Base-by-base conservation (phyloP, 139 green algal species). In the Chlorella sp. region DNA sequence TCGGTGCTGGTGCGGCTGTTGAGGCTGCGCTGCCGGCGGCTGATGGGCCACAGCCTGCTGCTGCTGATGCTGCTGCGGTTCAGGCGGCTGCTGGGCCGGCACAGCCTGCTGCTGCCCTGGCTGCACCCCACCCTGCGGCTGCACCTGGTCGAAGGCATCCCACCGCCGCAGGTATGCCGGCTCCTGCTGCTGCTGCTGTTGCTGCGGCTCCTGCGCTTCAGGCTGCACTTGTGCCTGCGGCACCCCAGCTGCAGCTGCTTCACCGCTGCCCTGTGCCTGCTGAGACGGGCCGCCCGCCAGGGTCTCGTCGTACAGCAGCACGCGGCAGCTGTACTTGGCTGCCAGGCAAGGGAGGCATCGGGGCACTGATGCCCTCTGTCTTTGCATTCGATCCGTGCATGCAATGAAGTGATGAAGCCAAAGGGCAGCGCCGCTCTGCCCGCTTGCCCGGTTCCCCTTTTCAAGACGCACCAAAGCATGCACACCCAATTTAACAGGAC, bases 281-380 rank as follows among this genome's bases (percentile, higher is more conserved):
- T 60, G 51, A 16, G 51, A 26, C 2, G 51, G 51, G 14, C 51
- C 51, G 16, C 51, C 51, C 14, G 51, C 80, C 2, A 78, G 36
- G 46, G 16, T 20, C 6, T 72, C 72, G 38, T 81, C 73, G 34
- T 51, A 82, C 20, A 86, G 32, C 43, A 86, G 58, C 64, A 86
- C 43, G 11, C 82, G 82, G 9, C 73, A 58, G 43, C 73, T 86
- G 82, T 76, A 86, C 72, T 81, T 69, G 72, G 65, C 82, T 86
- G 72, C 81, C 80, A 0, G 36, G 72, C 81, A 85, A 0, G 36
- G 56, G 60, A 51, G 44, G 28, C 24, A 32, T 1, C n/a, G n/a
- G n/a, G n/a, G n/a, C n/a, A n/a, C n/a, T n/a, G n/a, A n/a, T n/a
- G n/a, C n/a, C n/a, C n/a, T n/a, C n/a, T n/a, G n/a, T n/a, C n/a